phyloP scores from a whole-genome alignment of 148 eudicot genomes.

The Rhododendron simsii region DNA sequence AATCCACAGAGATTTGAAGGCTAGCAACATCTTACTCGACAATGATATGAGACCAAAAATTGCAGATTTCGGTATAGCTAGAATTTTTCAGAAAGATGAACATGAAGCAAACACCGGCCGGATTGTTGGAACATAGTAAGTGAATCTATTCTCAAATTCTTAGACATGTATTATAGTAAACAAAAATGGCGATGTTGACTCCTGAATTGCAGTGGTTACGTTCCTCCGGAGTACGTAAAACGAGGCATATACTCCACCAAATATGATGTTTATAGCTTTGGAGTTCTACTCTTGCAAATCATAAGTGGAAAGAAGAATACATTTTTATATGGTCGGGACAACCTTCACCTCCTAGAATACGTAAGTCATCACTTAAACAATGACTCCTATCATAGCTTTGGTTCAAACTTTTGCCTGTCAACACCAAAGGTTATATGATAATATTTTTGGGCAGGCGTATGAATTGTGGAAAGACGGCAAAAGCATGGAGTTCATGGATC shows the following conservation, averaged over 20 bases:
- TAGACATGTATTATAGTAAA: not conserved
- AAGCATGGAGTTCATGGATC: slow-evolving; percentile 31
- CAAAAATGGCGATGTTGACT: not conserved
- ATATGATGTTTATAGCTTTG: slow-evolving; percentile 38
- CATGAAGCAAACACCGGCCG: slow-evolving; percentile 32
- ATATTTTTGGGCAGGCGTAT: slow-evolving; percentile 32
- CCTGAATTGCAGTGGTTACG: slow-evolving; percentile 26
- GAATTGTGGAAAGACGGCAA: slow-evolving; percentile 25
- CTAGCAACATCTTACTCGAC: slow-evolving; percentile 36
- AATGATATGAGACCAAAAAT: slow-evolving; percentile 31
- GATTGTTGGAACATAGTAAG: slow-evolving; percentile 50
- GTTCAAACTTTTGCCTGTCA: not conserved
- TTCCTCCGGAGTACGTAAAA: slow-evolving; percentile 42
- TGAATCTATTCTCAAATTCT: not conserved
- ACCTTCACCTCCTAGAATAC: slow-evolving; percentile 29
- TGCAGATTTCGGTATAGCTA: slow-evolving; percentile 45
- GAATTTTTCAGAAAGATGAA: slow-evolving; percentile 34
- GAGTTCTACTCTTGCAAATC: slow-evolving; percentile 36
- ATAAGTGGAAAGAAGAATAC: slow-evolving; percentile 31
- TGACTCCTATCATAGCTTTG: not conserved
- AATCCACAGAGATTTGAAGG: slow-evolving; percentile 38
- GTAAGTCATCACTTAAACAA: slow-evolving; percentile 18
- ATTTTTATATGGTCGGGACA: slow-evolving; percentile 15
- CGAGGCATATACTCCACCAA: slow-evolving; percentile 39
- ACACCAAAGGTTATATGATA: not conserved